These are phyloP conservation scores for Syncephalastrum sp. DNA, from an alignment of 371 early-diverging fungal genomes.

Conservation along the genomic window DNA sequence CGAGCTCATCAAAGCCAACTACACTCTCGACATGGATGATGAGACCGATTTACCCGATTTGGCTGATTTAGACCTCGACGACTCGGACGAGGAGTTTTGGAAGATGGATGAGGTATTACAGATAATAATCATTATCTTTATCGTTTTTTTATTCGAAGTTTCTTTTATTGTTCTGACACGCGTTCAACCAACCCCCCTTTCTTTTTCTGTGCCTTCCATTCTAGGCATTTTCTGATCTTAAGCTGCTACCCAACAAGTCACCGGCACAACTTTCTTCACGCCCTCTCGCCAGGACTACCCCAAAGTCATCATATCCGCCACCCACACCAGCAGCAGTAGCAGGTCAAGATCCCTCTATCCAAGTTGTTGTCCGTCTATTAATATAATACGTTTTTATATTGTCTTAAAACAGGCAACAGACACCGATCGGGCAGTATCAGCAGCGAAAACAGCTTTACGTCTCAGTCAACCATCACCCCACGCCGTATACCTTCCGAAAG, in stretches of 20 bases:
- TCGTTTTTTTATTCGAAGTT: too few species aligned
- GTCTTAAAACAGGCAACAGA: background rate
- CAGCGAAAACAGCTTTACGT: constrained; percentile 45
- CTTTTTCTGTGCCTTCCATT: too few species aligned
- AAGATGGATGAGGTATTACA: constrained; percentile 36
- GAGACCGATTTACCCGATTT: constrained; percentile 40
- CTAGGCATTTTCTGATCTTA: too few species aligned
- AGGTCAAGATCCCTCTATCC: too few species aligned
- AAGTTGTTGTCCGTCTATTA: too few species aligned
- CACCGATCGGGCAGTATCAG: constrained; percentile 40
- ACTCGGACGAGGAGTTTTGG: constrained; percentile 48
- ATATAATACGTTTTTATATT: too few species aligned
- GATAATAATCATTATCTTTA: background rate
- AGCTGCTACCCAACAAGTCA: too few species aligned
- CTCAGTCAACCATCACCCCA: constrained; percentile 43
- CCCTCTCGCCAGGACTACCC: too few species aligned
- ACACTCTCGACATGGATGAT: constrained; percentile 38
- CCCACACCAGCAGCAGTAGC: too few species aligned
- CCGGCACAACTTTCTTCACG: background rate
- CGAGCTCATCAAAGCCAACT: constrained; percentile 43
- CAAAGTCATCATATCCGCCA: too few species aligned
- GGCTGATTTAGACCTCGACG: constrained; percentile 41
- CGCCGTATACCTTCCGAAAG: constrained; percentile 31
- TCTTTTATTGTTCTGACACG: too few species aligned
- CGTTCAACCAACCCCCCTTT: too few species aligned